Conservation (phyloP, 2,329 filamentous ascomycete species). For the Talaromyces amestolkiae region DNA sequence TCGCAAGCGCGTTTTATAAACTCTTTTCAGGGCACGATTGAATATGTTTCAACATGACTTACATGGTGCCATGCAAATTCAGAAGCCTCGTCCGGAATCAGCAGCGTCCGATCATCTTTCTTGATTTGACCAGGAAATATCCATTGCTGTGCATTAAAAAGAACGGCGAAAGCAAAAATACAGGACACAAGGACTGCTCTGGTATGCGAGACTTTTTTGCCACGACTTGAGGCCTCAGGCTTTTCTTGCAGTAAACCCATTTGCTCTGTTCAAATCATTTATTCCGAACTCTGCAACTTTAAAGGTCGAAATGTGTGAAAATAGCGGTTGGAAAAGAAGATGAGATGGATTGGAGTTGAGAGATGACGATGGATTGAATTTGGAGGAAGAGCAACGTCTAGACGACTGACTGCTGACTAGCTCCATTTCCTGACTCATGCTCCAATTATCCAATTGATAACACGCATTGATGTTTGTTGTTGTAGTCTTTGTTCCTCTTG, state of each 20-base stretch:
- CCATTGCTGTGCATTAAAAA: not conserved
- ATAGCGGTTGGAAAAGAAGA: not conserved
- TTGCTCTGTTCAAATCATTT: not conserved
- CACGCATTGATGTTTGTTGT: not conserved
- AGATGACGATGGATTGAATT: not conserved
- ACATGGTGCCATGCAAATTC: conserved; percentile 15
- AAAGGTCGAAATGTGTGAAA: not conserved
- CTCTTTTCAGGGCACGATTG: not conserved
- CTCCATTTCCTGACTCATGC: not conserved
- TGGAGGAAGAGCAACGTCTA: not conserved
- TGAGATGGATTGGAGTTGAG: not conserved
- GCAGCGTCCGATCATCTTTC: not conserved
- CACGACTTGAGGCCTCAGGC: not conserved
- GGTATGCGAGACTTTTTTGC: not conserved
- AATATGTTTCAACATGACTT: not conserved
- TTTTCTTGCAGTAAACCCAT: not conserved
- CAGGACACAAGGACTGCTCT: not conserved
- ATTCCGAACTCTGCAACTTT: not conserved
- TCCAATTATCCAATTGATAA: not conserved
- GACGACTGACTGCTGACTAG: not conserved
- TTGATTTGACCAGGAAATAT: not conserved
- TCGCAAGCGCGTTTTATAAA: not conserved
- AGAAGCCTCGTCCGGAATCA: not conserved
- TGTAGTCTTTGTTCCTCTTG: not conserved
- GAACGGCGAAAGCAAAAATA: not conserved